Base-by-base conservation (phyloP, 106 monocot species). In the Xerophyta viscosa region DNA sequence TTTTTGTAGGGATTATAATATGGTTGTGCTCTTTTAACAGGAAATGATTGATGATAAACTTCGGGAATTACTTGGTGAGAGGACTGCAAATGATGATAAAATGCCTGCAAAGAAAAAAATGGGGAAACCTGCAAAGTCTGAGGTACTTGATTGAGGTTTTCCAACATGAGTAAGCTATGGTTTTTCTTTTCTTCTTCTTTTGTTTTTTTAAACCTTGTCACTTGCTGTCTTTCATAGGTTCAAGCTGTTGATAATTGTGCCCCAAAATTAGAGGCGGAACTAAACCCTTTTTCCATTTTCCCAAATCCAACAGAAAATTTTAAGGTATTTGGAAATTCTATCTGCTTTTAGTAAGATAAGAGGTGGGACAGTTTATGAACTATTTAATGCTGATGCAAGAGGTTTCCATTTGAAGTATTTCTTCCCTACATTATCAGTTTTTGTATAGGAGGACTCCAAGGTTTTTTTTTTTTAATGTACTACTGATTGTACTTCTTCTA, bases 71-170 rank as follows among this genome's bases (percentile, higher is more conserved):
- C 72, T 98, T 39, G 96, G 96, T 29, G 85, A 89, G 58, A 81
- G 76, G 68, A 98, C 88, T 60, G 85, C 85, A 46, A 76, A 78
- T 61, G 96, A 89, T 77, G 73, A 98, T 63, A 69, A 68, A 58
- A 88, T 89, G 28, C 79, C 89, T 63, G 41, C 76, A 51, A 98
- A 89, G 57, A 98, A 98, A 63, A 98, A 84, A 73, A 96, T 89
- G 53, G 96, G 81, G 56, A 98, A 89, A 63, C 68, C 89, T 66
- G 71, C 41, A 17, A 88, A 85, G 74, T 41, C 68, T 66, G 89
- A 89, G 74, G 96, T 90, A 44, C 31, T 18, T n/a, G n/a, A n/a
- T n/a, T n/a, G n/a, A n/a, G n/a, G n/a, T n/a, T n/a, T n/a, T n/a
- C n/a, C n/a, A n/a, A 33, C 33, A 6, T 6, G 20, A 46, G 27